phyloP scores from a whole-genome alignment of 2,329 filamentous ascomycete genomes.

The Fusarium euwallaceae region DNA sequence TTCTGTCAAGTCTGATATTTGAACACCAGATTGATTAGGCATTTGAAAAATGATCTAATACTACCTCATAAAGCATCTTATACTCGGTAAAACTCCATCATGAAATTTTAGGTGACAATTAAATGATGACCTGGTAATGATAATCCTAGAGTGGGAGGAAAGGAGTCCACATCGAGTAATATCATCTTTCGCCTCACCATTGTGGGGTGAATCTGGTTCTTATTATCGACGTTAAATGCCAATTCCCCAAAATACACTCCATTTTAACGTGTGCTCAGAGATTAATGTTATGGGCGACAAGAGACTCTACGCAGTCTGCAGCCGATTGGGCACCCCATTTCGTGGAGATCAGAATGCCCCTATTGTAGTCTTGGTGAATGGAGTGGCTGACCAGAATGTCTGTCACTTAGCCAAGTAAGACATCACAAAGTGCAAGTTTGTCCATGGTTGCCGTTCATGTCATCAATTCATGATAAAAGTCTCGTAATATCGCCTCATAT shows the following conservation, averaged over 20 bases:
- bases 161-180: neutral
- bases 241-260: neutral
- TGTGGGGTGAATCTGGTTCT: neutral
- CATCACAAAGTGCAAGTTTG: neutral
- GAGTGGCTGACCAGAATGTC: neutral
- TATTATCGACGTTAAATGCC: neutral
- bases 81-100: neutral
- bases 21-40: neutral
- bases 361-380: neutral
- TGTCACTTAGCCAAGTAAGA: neutral
- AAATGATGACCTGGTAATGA: neutral
- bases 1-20: neutral
- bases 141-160: neutral
- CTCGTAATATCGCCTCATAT: constrained; percentile 31
- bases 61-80: neutral
- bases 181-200: neutral
- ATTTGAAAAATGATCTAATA: neutral
- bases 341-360: neutral
- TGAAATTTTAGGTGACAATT: neutral
- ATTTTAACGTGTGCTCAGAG: neutral
- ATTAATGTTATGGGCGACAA: neutral
- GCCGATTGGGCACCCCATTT: neutral
- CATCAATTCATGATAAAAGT: constrained; percentile 30
- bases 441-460: neutral
- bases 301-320: neutral